Conservation (phyloP, 192 early-diverging fungal genomes). For the Gigaspora rosea region DNA sequence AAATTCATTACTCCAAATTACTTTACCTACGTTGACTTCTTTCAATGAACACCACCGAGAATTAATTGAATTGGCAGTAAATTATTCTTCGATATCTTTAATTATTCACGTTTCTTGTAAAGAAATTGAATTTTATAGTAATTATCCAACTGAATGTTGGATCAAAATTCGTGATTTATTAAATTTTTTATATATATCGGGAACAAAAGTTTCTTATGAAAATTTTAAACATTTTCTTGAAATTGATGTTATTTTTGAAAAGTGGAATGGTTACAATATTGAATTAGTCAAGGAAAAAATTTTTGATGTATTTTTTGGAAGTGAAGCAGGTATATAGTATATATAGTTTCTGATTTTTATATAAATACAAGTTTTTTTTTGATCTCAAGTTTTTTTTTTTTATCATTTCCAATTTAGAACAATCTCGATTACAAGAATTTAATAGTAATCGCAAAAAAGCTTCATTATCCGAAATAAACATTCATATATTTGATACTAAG, state of each 20-base stretch:
- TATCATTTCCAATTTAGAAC: background rate
- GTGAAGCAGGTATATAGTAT: slow-evolving; percentile 46
- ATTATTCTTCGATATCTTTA: background rate
- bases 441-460: slow-evolving; percentile 19
- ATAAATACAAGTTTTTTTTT: background rate
- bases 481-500: background rate
- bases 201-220: slow-evolving; percentile 47
- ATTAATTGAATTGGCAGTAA: background rate
- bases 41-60: slow-evolving; percentile 14
- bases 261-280: slow-evolving; percentile 63
- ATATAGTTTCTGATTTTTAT: background rate
- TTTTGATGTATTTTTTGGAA: slow-evolving; percentile 47
- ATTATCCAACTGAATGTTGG: background rate
- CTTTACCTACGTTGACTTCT: slow-evolving; percentile 1
- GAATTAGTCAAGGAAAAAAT: slow-evolving; percentile 35
- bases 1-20: slow-evolving; percentile 17
- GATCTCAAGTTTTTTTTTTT: background rate
- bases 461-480: slow-evolving; percentile 2
- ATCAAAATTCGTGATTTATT: slow-evolving; percentile 13
- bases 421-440: background rate
- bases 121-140: slow-evolving; percentile 1
- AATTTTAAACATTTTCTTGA: slow-evolving; percentile 47
- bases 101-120: slow-evolving; percentile 10
- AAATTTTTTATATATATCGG: slow-evolving; percentile 51
- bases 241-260: slow-evolving; percentile 59